Evolutionary conservation across 345 rosid genomes (phyloP), one percentile per base, ranked within the genome.

Genomic region (Hibiscus syriacus): DNA sequence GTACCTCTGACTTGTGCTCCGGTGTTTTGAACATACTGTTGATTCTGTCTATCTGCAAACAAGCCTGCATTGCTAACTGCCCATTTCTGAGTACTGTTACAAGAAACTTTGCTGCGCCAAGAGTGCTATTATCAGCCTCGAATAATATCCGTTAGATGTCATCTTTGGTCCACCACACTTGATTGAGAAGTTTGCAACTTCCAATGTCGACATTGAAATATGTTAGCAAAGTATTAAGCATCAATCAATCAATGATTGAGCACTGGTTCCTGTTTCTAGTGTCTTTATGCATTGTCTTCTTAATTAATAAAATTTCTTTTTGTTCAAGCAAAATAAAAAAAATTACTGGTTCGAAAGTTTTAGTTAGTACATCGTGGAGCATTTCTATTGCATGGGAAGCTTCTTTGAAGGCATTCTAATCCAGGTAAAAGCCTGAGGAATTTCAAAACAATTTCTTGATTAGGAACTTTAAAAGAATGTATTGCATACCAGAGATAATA

Each of bases 51-150:
- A 9, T 81, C 84, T 59, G 78, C 59, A 72, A 75, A 84, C 22
- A 76, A 56, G 30, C 92, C 92, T 39, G 66, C 83, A 69, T 73
- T 81, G 77, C 89, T 83, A 52, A 81, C 79, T 26, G 85, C 92
- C 92, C 92, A 87, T 74, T 79, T 83, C 48, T 72, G 48, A 1
- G 75, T 59, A 43, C 22, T 71, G 48, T 69, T 45, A 87, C 81
- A 46, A 32, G 3, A 66, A 50, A 52, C 5, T 19, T 17, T 20
- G 70, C 70, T 32, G 57, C 12, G 1, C 59, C 59, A 0, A 66
- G 0, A 32, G 7, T 19, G 13, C 10, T 1, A 12, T 29, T 66
- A 0, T 87, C 89, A 6, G 74, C 80, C 76, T 87, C 88, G 43
- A 68, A 85, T 60, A 73, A 23, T 32, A 46, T 69, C 41, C 83